Percentiles rank a stretch among this genome's conserved stretches.
phyloP scores from a whole-genome alignment of 225 moss, liverwort and hornwort genomes.

The Climacium dendroides region DNA sequence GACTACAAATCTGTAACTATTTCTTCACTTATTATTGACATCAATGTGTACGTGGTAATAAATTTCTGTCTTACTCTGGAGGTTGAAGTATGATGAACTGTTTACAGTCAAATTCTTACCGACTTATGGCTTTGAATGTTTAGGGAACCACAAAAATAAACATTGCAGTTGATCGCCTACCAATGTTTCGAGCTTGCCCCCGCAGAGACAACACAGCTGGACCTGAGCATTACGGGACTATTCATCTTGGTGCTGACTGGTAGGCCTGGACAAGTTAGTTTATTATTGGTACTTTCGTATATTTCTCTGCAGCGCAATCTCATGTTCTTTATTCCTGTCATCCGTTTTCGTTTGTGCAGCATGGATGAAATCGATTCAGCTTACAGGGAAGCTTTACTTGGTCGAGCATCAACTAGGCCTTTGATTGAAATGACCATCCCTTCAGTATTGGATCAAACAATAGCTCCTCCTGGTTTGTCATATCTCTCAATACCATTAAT shows the following conservation, averaged over 20 bases:
- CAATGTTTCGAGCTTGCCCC: slow-evolving; percentile 50
- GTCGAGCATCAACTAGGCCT: slow-evolving; percentile 60
- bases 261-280: neutral
- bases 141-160: slow-evolving; percentile 92
- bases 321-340: neutral
- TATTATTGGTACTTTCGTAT: neutral
- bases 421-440: slow-evolving; percentile 93
- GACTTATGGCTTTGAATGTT: neutral
- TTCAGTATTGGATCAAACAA: slow-evolving; percentile 67
- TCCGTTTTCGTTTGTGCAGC: slow-evolving; percentile 23
- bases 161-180: slow-evolving; percentile 70
- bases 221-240: slow-evolving; percentile 83
- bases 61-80: neutral
- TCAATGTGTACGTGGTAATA: neutral
- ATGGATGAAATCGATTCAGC: slow-evolving; percentile 82
- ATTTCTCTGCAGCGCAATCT: neutral
- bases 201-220: slow-evolving; percentile 31
- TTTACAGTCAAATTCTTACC: neutral
- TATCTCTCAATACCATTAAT: neutral
- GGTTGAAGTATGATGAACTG: neutral
- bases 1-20: slow-evolving; percentile 75
- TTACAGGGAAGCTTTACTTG: slow-evolving; percentile 63
- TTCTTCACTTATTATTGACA: neutral
- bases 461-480: slow-evolving; percentile 63
- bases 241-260: slow-evolving; percentile 84